Evolutionary conservation across 2,329 filamentous ascomycete genomes (phyloP), one percentile per base, ranked within the genome.

Genomic region (Diaporthe velutina): DNA sequence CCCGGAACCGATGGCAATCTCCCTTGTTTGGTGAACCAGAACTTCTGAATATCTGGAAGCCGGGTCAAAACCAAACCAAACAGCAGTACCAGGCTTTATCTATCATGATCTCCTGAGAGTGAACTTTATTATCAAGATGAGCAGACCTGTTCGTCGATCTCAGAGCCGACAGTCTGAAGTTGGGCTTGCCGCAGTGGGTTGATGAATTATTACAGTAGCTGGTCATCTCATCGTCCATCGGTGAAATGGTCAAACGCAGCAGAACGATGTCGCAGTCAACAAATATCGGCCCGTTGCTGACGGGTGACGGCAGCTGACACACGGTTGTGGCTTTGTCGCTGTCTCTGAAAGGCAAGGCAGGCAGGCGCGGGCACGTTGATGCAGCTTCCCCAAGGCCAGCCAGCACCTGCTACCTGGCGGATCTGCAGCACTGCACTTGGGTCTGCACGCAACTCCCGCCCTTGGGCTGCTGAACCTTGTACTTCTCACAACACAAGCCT

Each of bases 1-100:
- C 22, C 28, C 45, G 40, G 61, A 67, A 67, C 61, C 45, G 61
- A 67, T 38, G 42, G 7, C 28, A 67, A 52, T 50, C 61, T 52
- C 61, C 61, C 61, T 67, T 52, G 61, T 50, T 67, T 67, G 42
- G n/a, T 50, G 19, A 67, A 38, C 42, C 61, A 67, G 30, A 50
- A 25, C 28, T 10, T n/a, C 6, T 50, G 13, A 38, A 25, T 4
- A 3, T 25, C 42, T 50, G 61, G 45, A 10, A 33, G 22, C n/a
- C 45, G 61, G 61, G 22, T 10, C 30, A 67, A 38, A 38, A 25
- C 61, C 61, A 52, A 67, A 67, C 42, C 61, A 67, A 67, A 52
- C 30, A 3, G 19, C n/a, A 28, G 30, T 38, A 38, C 61, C 42
- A 52, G 30, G 38, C 45, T 38, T 38, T 50, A 3, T 50, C 42